A percentile compares a stretch with the other conserved stretches of the same genome.
Conservation (phyloP, 495 filamentous ascomycete genomes). For the Trichoderma asperelloides region DNA sequence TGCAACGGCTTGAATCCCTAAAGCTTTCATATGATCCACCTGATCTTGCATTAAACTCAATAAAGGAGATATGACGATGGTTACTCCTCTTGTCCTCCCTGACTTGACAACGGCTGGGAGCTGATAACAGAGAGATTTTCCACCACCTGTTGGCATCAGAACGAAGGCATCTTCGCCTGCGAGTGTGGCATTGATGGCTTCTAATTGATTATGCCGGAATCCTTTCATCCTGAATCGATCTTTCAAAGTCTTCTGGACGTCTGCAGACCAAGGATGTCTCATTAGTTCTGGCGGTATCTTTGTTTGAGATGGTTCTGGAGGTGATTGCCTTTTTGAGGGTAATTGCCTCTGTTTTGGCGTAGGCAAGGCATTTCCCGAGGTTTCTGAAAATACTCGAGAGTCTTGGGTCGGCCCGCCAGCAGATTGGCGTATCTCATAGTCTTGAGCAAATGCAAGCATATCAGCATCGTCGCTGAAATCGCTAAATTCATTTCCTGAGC, state of each 20-base stretch:
- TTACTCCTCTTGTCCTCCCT: conserved; percentile 76
- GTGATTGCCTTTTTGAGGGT: not conserved
- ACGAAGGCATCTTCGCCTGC: conserved; percentile 83
- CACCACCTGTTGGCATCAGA: conserved; percentile 94
- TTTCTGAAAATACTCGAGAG: conserved; percentile 11
- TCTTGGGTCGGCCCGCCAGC: conserved; percentile 13
- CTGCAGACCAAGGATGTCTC: conserved; percentile 67
- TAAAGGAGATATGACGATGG: conserved; percentile 88
- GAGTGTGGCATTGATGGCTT: conserved; percentile 91
- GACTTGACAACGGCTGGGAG: conserved; percentile 76
- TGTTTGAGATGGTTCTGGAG: conserved; percentile 1
- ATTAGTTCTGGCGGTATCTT: conserved; percentile 31
- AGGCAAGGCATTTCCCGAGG: conserved; percentile 6
- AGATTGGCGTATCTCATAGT: conserved; percentile 42
- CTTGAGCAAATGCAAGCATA: conserved; percentile 52
- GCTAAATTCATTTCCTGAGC: conserved; percentile 47
- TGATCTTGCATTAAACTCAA: conserved; percentile 97
- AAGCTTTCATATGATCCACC: conserved; percentile 63
- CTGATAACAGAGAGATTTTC: conserved; percentile 96
- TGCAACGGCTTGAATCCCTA: conserved; percentile 67
- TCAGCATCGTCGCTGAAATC: conserved; percentile 61
- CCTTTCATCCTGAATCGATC: conserved; percentile 74
- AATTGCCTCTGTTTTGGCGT: not conserved
- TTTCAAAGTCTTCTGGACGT: conserved; percentile 68
- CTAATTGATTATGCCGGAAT: conserved; percentile 85